Percentiles rank a stretch among this genome's conserved stretches.
Conservation (phyloP, 164 flowering plant genomes). For the Vitis amurensis region DNA sequence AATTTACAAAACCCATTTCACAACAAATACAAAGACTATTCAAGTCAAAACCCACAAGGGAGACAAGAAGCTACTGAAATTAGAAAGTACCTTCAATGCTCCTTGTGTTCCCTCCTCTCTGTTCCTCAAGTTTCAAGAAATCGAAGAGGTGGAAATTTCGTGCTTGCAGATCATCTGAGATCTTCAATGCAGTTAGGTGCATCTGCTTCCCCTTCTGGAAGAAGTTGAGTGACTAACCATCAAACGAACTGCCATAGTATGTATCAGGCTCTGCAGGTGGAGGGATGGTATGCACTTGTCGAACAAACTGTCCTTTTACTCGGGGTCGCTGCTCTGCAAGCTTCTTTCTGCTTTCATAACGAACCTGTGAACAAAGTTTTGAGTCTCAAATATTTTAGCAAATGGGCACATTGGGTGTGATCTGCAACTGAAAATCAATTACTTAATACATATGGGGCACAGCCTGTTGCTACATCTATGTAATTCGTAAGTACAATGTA, state of each 20-base stretch:
- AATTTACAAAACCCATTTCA: slow-evolving; percentile 6
- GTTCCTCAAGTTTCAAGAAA: not conserved
- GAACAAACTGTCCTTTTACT: slow-evolving; percentile 90
- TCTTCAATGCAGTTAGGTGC: not conserved
- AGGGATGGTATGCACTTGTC: slow-evolving; percentile 42
- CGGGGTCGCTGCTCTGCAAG: slow-evolving; percentile 93
- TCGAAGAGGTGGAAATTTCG: not conserved
- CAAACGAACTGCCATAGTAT: slow-evolving; percentile 11
- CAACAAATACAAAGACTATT: not conserved
- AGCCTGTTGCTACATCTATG: too few relatives aligned
- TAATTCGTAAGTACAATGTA: not conserved
- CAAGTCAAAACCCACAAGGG: not conserved
- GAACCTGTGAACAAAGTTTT: slow-evolving; percentile 49
- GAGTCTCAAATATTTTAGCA: not conserved
- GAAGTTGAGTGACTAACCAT: slow-evolving; percentile 9
- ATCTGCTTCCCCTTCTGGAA: not conserved
- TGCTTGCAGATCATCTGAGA: not conserved
- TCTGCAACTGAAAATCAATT: not conserved
- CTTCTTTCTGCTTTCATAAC: slow-evolving; percentile 86
- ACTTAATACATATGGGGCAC: not conserved
- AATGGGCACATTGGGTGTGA: not conserved
- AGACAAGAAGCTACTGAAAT: too few relatives aligned
- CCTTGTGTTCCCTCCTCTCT: not conserved
- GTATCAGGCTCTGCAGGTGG: slow-evolving; percentile 12
- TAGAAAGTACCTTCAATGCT: not conserved